Base-by-base conservation (phyloP, 257 asterid genomes). In the Echites panduratus region DNA sequence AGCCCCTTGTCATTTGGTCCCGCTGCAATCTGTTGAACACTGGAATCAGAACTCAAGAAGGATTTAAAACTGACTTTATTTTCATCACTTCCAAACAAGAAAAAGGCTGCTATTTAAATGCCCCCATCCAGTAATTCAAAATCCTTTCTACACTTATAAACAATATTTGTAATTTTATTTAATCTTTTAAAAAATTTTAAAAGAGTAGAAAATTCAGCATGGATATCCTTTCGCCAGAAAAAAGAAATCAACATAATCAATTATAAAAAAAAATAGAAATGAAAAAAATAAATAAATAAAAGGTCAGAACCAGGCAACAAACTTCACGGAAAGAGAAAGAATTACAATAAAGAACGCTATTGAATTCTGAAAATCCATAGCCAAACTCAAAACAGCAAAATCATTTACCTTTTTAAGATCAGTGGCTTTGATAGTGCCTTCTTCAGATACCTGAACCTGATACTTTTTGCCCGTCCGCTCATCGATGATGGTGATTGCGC, bases 1-100 rank as follows among this genome's bases (percentile, higher is more conserved):
- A 94, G 90, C 80, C 99, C 99, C 86, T 94, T 94, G 80, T 94
- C 99, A 81, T 77, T 75, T 68, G 88, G 77, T 44, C 89, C 97
- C 0, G 85, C 73, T 69, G 86, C 82, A 82, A 93, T 90, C 98
- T 93, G 91, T 68, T 79, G 68, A 73, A 74, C 75, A 62, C 62
- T 69, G 24, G 48, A 26, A 75, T 77, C 73, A 72, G 41, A 78
- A 75, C 72, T 74, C 76, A n/a, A 66, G 10, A 66, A 77, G 73
- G 17, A 14, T 0, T 29, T 24, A 2, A 17, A 19, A 35, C 58
- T 7, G 14, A 32, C 22, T 6, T 61, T 29, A n/a, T 35, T 16
- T 16, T 62, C n/a, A 40, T 66, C 70, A 13, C 47, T 27, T 43
- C n/a, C 71, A 4, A 43, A 5, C 32, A 40, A 66, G 20, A 16